Conservation (phyloP, 805 yeast genomes). For the Blastobotrys peoriensis region DNA sequence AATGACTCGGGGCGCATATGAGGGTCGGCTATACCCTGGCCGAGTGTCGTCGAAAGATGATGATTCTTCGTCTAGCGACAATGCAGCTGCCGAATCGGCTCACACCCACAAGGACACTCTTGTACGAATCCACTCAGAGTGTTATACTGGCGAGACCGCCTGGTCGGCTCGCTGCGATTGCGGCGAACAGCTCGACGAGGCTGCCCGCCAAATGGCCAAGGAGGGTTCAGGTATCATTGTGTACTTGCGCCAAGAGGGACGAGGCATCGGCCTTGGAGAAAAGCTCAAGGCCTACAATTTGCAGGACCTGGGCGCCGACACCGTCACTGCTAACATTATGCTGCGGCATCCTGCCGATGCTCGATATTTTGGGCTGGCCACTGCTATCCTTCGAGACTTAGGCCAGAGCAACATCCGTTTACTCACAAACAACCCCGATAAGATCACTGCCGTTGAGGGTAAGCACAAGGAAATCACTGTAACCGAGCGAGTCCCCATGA, state of each 20-base stretch:
- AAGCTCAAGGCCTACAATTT: constrained; percentile 93
- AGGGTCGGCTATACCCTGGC: constrained; percentile 87
- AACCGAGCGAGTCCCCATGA: constrained; percentile 89
- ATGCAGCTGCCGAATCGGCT: constrained; percentile 2
- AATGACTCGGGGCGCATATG: constrained; percentile 98
- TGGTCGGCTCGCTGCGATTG: constrained; percentile 99
- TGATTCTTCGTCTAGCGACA: not conserved
- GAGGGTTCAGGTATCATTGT: constrained; percentile 91
- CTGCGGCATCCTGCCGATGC: constrained; percentile 97
- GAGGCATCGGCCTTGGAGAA: constrained; percentile 98
- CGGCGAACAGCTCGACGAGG: constrained; percentile 98
- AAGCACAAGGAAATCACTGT: constrained; percentile 68
- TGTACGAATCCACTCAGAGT: constrained; percentile 91
- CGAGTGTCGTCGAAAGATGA: constrained; percentile 45
- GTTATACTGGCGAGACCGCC: constrained; percentile 98
- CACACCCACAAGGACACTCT: constrained; percentile 33
- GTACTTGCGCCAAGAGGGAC: constrained; percentile 93
- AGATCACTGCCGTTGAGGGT: constrained; percentile 91
- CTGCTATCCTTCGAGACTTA: constrained; percentile 82
- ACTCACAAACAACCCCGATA: constrained; percentile 93
- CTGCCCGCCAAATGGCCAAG: constrained; percentile 86
- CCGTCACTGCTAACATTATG: constrained; percentile 90
- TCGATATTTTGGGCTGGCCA: constrained; percentile 89
- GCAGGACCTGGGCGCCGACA: constrained; percentile 97
- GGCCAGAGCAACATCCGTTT: constrained; percentile 67